Percentiles rank a stretch among this genome's conserved stretches.
These are phyloP conservation scores for Camellia sinensis DNA, from an alignment of 148 eudicot species.

Conservation along the genomic window DNA sequence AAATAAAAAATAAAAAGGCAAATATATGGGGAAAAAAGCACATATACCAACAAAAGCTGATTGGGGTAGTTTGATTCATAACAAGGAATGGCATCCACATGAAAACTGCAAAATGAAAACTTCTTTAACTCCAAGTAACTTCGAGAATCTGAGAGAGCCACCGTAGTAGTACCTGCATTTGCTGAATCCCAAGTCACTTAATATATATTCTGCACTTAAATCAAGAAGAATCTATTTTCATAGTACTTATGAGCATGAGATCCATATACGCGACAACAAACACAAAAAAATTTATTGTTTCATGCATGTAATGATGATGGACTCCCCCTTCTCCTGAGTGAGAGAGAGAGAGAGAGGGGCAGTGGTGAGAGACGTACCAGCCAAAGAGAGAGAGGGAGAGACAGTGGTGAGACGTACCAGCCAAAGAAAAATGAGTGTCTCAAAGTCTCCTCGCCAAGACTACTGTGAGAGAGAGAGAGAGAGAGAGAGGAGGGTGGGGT, in stretches of 20 bases:
- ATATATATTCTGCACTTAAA: neutral
- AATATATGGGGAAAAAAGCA: no score
- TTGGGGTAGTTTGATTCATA: neutral
- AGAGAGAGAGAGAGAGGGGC: constrained; percentile 3
- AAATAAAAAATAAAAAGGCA: neutral
- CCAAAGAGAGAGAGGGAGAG: no score
- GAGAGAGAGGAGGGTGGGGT: neutral
- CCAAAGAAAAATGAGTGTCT: neutral
- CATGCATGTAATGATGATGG: constrained; percentile 16
- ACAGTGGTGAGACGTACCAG: neutral
- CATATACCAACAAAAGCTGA: neutral
- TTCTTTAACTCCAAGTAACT: neutral
- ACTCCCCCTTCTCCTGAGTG: neutral
- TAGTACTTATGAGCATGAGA: neutral
- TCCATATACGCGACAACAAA: neutral
- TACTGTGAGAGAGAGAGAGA: constrained; percentile 1
- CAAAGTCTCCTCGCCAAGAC: constrained; percentile 6
- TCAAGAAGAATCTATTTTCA: neutral
- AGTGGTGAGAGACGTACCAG: neutral
- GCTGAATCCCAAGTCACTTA: neutral
- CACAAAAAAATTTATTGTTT: neutral
- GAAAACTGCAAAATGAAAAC: neutral
- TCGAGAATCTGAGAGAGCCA: neutral
- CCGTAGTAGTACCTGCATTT: neutral
- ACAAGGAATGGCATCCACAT: neutral